Base-by-base conservation (phyloP, 768 basidiomycete genomes). In the Agaricus blazei region DNA sequence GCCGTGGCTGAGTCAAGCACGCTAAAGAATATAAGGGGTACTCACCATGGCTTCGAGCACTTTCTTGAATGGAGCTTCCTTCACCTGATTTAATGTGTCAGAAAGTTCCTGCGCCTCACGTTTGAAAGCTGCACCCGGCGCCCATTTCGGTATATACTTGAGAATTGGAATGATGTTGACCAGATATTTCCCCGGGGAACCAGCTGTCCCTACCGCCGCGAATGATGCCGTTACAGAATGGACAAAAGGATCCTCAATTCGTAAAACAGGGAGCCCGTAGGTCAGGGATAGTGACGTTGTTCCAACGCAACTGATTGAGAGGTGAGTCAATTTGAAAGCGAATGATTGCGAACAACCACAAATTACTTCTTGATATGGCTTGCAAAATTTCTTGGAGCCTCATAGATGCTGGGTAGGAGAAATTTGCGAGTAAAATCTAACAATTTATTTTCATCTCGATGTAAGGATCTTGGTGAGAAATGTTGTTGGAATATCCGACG, bases 401-500 rank as follows among this genome's bases (percentile, higher is more conserved):
- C 41, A 14, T 55, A 38, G 2, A 62, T 12, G 26, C 40, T 49
- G 2, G 51, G 52, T 3, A 58, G 37, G 3, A 59, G 41, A 15
- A 44, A 7, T 28, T 49, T 50, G 7, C 56, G 51, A 4, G 42
- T 49, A 19, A 52, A 59, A 9, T 59, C 48, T n/a, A 41, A 12
- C 1, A 51, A 27, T 31, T 56, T 47, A 7, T 56, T 31, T 24
- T 55, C 34, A 9, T 52, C 55, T 8, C 49, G 37, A 6, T 15
- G 29, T 29, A 44, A 4, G 29, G 42, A 53, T 40, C 29, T 59
- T 2, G 24, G 15, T 15, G 54, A 57, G 14, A 71, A 58, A 49
- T 64, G 55, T 19, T 69, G 53, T n/a, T 68, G 66, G 23, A 68
- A 60, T 51, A 64, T 55, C 19, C 60, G 59, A 1, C 70, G 64